These are phyloP conservation scores for Gossypium longicalyx DNA, from an alignment of 345 rosid species.

Conservation along the genomic window DNA sequence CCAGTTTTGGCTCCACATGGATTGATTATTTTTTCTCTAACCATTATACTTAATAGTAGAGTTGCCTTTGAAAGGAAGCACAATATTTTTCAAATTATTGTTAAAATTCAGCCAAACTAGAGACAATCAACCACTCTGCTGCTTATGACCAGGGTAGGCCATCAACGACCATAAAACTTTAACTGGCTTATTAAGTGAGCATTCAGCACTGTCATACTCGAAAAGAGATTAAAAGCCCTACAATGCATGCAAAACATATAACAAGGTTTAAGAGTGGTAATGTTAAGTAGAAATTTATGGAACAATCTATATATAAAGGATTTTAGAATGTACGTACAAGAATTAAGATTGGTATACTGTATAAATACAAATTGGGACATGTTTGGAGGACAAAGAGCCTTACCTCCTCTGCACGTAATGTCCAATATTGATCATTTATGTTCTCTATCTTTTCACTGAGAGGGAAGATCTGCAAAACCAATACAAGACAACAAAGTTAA, in stretches of 20 bases:
- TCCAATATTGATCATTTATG: conserved; percentile 80
- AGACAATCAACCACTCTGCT: background rate
- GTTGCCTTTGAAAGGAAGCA: background rate
- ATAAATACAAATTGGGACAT: background rate
- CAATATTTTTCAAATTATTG: background rate
- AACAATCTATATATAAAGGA: background rate
- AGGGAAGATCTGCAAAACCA: conserved; percentile 55
- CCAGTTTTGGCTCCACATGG: background rate
- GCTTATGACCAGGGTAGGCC: background rate
- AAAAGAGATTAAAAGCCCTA: background rate
- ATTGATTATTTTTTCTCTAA: background rate
- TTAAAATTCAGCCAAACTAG: background rate
- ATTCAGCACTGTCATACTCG: background rate
- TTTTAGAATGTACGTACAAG: background rate
- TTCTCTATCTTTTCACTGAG: conserved; percentile 64
- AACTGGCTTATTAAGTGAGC: background rate
- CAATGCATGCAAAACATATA: background rate
- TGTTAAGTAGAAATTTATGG: background rate
- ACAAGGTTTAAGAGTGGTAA: background rate
- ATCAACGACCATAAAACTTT: background rate
- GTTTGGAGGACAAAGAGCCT: conserved; percentile 3
- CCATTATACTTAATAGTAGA: background rate
- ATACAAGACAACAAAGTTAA: background rate
- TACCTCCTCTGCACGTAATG: conserved; percentile 77
- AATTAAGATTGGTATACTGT: background rate